phyloP scores from a whole-genome alignment of 2,329 filamentous ascomycete species.

The Coniosporium tulheliwenetii region DNA sequence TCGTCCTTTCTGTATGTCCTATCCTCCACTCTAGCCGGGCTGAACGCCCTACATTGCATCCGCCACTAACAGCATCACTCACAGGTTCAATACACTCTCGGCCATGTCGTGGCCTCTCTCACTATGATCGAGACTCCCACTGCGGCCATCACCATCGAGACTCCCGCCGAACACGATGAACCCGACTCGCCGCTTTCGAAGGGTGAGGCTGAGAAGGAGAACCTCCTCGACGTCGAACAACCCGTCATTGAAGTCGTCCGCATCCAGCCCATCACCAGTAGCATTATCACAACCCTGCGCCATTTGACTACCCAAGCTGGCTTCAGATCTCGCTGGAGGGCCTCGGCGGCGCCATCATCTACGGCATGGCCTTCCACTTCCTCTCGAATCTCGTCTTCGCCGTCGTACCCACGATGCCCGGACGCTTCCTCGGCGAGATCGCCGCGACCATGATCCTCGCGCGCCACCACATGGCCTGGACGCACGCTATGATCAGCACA shows the following conservation, averaged over 20 bases:
- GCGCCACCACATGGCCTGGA: slow-evolving; percentile 63
- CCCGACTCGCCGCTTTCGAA: slow-evolving; percentile 23
- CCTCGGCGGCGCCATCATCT: slow-evolving; percentile 15
- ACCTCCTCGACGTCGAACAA: slow-evolving; percentile 20
- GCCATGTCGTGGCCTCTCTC: slow-evolving; percentile 43
- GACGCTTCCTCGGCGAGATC: slow-evolving; percentile 34
- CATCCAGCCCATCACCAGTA: slow-evolving; percentile 43
- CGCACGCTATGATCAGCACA: slow-evolving; percentile 68
- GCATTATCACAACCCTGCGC: slow-evolving; percentile 39
- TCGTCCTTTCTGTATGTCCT: too few species aligned
- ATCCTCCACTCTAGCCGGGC: too few species aligned
- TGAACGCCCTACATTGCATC: too few species aligned
- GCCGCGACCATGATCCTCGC: slow-evolving; percentile 46
- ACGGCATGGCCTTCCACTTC: slow-evolving; percentile 30
- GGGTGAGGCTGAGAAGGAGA: slow-evolving; percentile 12
- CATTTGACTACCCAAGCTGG: slow-evolving; percentile 45
- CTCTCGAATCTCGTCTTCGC: slow-evolving; percentile 25
- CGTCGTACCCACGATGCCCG: slow-evolving; percentile 28
- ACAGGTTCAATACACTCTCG: slow-evolving; percentile 38
- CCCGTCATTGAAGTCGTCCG: slow-evolving; percentile 27
- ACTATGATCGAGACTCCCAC: slow-evolving; percentile 47
- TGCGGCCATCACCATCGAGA: slow-evolving; percentile 30
- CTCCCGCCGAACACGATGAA: slow-evolving; percentile 18
- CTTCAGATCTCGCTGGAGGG: slow-evolving; percentile 20
- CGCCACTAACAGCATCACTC: background rate